phyloP scores from a whole-genome alignment of 768 basidiomycete genomes.

The Trametes sanguinea region DNA sequence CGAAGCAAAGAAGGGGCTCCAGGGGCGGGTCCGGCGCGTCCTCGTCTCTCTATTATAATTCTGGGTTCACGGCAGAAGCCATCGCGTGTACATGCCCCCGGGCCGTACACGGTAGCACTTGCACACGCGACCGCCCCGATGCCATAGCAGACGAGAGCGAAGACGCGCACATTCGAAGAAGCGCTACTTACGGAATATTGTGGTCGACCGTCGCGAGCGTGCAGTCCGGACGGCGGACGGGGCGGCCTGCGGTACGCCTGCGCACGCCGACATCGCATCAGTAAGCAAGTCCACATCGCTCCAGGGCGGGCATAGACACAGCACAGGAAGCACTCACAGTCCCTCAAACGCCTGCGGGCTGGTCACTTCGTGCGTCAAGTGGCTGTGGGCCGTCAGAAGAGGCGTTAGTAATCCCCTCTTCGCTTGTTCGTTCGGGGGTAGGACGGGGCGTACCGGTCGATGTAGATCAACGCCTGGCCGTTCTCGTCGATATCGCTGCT shows the following conservation, averaged over 20 bases:
- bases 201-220: slow-evolving; percentile 66
- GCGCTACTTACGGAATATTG: slow-evolving; percentile 51
- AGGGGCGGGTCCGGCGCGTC: neutral
- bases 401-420: too few relatives aligned
- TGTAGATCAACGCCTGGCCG: slow-evolving; percentile 81
- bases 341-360: slow-evolving; percentile 65
- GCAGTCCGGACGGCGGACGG: slow-evolving; percentile 64
- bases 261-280: neutral
- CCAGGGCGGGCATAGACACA: neutral
- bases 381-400: slow-evolving; percentile 33
- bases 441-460: slow-evolving; percentile 40
- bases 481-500: slow-evolving; percentile 72
- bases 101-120: too few relatives aligned
- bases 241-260: slow-evolving; percentile 51
- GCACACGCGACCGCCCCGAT: neutral
- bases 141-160: neutral
- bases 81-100: neutral
- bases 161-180: neutral
- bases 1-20: neutral
- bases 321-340: slow-evolving; percentile 36
- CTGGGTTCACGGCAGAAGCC: neutral
- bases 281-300: neutral
- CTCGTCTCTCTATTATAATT: neutral
- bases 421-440: neutral
- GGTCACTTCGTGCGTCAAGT: slow-evolving; percentile 66